Conservation (phyloP, 164 flowering plant species). For the Aristolochia californica region DNA sequence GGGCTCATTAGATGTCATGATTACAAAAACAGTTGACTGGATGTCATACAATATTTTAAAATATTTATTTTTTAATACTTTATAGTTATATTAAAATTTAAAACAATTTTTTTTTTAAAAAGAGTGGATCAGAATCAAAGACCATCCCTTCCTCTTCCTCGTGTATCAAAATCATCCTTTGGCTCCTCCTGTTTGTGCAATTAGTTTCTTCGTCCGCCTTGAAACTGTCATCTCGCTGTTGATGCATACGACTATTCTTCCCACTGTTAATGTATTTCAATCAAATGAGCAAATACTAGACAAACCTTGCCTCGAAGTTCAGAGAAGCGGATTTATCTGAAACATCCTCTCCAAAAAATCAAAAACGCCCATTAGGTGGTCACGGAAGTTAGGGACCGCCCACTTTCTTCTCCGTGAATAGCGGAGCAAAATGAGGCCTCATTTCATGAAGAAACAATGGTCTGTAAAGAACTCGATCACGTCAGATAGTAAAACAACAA, state of each 20-base stretch:
- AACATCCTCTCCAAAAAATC: conserved; percentile 35
- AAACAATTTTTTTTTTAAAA: too few species aligned
- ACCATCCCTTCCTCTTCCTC: conserved; percentile 30
- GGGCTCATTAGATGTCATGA: too few species aligned
- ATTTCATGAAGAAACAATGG: neutral
- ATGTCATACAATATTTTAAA: too few species aligned
- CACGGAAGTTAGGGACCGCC: too few species aligned
- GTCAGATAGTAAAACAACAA: conserved; percentile 5
- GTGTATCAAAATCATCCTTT: conserved; percentile 52
- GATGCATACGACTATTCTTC: conserved; percentile 57
- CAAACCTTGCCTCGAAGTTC: conserved; percentile 76
- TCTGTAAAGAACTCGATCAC: neutral
- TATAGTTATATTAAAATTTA: too few species aligned
- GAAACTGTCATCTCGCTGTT: conserved; percentile 23
- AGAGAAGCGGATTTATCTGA: conserved; percentile 35
- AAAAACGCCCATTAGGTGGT: neutral
- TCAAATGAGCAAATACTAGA: neutral
- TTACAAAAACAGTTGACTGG: too few species aligned
- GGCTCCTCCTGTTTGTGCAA: conserved; percentile 50
- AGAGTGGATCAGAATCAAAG: conserved; percentile 51
- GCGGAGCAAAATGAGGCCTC: too few species aligned
- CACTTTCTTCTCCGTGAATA: too few species aligned
- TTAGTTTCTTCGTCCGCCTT: conserved; percentile 44
- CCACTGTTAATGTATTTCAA: conserved; percentile 36
- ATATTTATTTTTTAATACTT: too few species aligned